A percentile compares a stretch with the other conserved stretches of the same genome.
Conservation (phyloP, 768 basidiomycete genomes). For the Leccinum subtestaceum region DNA sequence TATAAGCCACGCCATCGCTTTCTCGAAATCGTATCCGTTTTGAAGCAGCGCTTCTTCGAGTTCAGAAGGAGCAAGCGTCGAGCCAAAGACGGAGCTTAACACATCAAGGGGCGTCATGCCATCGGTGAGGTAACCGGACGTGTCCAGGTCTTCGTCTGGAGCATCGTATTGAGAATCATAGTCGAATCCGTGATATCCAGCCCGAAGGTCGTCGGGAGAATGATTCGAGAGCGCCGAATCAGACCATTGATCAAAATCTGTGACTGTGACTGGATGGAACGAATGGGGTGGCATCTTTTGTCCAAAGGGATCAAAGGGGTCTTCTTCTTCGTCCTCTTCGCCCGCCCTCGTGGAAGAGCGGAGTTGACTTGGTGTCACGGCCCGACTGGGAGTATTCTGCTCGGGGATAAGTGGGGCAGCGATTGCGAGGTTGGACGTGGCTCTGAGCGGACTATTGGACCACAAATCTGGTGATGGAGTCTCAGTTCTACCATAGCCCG, state of each 20-base stretch:
- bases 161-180: conserved; percentile 33
- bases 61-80: conserved; percentile 84
- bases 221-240: conserved; percentile 52
- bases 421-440: conserved; percentile 84
- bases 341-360: conserved; percentile 60
- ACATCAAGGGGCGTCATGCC: conserved; percentile 99
- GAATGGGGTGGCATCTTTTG: conserved; percentile 43
- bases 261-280: conserved; percentile 61
- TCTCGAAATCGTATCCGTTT: conserved; percentile 93
- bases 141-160: conserved; percentile 46
- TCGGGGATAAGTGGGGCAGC: conserved; percentile 87
- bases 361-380: conserved; percentile 68
- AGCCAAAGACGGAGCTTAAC: conserved; percentile 89
- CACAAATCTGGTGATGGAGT: conserved; percentile 90
- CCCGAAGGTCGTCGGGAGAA: conserved; percentile 49
- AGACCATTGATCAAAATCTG: conserved; percentile 62
- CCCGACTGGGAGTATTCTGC: conserved; percentile 45
- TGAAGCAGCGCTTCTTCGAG: conserved; percentile 88
- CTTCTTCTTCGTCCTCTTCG: conserved; percentile 73
- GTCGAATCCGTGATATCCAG: conserved; percentile 31
- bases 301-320: conserved; percentile 79
- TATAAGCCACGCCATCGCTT: conserved; percentile 91
- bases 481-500: conserved; percentile 53
- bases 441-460: conserved; percentile 68
- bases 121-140: conserved; percentile 65